phyloP scores from a whole-genome alignment of 495 filamentous ascomycete species.

The Neurospora intermedia region DNA sequence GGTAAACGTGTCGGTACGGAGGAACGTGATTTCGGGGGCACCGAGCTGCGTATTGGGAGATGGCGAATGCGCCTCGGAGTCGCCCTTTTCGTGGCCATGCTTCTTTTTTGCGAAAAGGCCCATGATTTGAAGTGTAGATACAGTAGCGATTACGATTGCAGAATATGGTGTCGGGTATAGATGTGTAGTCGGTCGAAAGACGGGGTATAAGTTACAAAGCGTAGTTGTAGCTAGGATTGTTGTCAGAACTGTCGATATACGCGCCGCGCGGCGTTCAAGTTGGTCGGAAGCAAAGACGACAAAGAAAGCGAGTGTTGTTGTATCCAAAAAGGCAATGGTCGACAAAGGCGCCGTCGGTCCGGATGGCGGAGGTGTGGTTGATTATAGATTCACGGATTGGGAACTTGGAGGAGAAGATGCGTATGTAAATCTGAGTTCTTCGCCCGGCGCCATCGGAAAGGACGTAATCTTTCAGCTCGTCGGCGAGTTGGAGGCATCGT shows the following conservation, averaged over 20 bases:
- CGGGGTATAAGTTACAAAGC: not conserved
- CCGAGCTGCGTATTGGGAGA: slow-evolving; percentile 19
- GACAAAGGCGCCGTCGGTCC: not conserved
- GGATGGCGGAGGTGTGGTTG: not conserved
- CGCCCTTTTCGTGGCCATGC: slow-evolving; percentile 38
- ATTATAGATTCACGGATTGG: not conserved
- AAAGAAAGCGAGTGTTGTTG: not conserved
- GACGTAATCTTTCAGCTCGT: not conserved
- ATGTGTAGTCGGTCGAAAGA: not conserved
- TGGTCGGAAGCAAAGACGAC: not conserved
- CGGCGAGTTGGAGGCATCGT: not conserved
- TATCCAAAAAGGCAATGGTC: not conserved
- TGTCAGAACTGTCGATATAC: not conserved
- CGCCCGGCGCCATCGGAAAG: not conserved
- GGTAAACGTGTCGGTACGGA: slow-evolving; percentile 70
- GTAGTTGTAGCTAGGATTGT: not conserved
- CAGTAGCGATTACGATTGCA: not conserved
- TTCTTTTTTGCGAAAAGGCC: slow-evolving; percentile 56
- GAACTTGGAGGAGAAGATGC: not conserved
- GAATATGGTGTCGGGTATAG: not conserved
- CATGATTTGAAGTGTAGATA: not conserved
- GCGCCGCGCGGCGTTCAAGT: not conserved
- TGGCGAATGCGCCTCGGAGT: slow-evolving; percentile 23
- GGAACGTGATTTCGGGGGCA: slow-evolving; percentile 68
- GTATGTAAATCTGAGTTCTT: not conserved